phyloP scores from a whole-genome alignment of 2,329 filamentous ascomycete genomes.

The Claviceps spartinae region DNA sequence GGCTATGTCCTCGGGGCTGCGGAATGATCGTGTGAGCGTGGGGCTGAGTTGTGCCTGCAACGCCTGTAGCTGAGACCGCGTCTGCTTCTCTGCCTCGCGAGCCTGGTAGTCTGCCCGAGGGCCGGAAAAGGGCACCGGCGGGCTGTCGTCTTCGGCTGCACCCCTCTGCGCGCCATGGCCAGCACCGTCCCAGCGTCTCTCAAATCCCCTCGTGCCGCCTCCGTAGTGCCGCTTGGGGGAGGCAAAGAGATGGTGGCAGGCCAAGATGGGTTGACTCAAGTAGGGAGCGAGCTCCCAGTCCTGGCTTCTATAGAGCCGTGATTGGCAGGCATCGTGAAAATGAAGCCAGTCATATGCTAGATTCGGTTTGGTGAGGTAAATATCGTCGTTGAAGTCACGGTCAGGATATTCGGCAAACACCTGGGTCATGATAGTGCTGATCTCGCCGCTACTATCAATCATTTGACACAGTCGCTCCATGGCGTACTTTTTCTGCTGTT shows the following conservation, averaged over 20 bases:
- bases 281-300: slow-evolving; percentile 90
- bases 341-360: slow-evolving; percentile 87
- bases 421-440: slow-evolving; percentile 66
- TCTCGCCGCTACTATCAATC: slow-evolving; percentile 66
- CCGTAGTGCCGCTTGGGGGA: slow-evolving; percentile 43
- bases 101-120: slow-evolving; percentile 71
- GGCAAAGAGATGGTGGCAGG: slow-evolving; percentile 85
- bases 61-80: slow-evolving; percentile 56
- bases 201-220: slow-evolving; percentile 25
- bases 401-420: slow-evolving; percentile 78
- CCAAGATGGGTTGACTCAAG: slow-evolving; percentile 71
- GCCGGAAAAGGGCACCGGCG: slow-evolving; percentile 63
- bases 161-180: slow-evolving; percentile 21
- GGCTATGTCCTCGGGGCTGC: slow-evolving; percentile 62
- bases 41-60: slow-evolving; percentile 62
- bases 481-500: slow-evolving; percentile 57
- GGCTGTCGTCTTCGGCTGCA: slow-evolving; percentile 26
- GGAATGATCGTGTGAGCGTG: slow-evolving; percentile 61
- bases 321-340: slow-evolving; percentile 77
- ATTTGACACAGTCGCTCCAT: slow-evolving; percentile 63
- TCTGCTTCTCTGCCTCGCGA: slow-evolving; percentile 67
- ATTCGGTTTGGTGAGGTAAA: slow-evolving; percentile 75
- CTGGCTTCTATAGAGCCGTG: slow-evolving; percentile 66
- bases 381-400: slow-evolving; percentile 87
- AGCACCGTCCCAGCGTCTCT: slow-evolving; percentile 27